Evolutionary conservation across 257 asterid genomes (phyloP), one percentile per base, ranked within the genome.

Genomic region (Fraxinus quadrangulata): DNA sequence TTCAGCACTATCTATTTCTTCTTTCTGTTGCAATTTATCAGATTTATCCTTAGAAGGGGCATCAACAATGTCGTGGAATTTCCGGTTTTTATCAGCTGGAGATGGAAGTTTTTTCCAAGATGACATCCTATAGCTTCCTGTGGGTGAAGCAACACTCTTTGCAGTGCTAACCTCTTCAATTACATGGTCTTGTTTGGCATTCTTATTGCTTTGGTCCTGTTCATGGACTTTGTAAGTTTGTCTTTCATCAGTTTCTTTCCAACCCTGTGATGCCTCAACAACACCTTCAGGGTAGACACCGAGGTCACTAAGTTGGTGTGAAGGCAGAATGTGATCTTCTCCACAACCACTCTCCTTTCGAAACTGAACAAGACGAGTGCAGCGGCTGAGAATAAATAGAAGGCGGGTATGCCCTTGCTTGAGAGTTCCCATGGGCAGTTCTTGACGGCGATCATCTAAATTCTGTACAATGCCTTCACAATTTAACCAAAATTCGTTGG

Each of bases 51-150:
- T 84, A 51, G 84, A 79, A 67, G 89, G 82, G 33, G 90, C 75
- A 37, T 87, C 94, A 81, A 83, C 80, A 70, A 85, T 77, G 23
- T 83, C 94, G 6, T 85, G 86, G 42, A 70, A 85, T 88, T 85
- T 88, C 73, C 83, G 84, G 75, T 81, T 88, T 77, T 75, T 93
- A 80, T 86, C 92, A 70, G 95, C 90, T 76, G 86, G 80, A 75
- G 95, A 90, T 73, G 99, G 98, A 85, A 96, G 93, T 81, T 89
- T 96, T 88, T 91, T 96, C 99, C 99, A 96, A 19, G 98, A 93
- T 68, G 99, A 93, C 99, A 96, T 96, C 87, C 83, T 88, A 78
- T 84, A 89, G 88, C 96, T 90, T 71, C 96, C 97, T 47, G 94
- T 63, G 40, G 94, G 77, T 16, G 98, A 88, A 80, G 92, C 87